phyloP scores from a whole-genome alignment of 345 rosid genomes.

The Bruguiera sexangula region DNA sequence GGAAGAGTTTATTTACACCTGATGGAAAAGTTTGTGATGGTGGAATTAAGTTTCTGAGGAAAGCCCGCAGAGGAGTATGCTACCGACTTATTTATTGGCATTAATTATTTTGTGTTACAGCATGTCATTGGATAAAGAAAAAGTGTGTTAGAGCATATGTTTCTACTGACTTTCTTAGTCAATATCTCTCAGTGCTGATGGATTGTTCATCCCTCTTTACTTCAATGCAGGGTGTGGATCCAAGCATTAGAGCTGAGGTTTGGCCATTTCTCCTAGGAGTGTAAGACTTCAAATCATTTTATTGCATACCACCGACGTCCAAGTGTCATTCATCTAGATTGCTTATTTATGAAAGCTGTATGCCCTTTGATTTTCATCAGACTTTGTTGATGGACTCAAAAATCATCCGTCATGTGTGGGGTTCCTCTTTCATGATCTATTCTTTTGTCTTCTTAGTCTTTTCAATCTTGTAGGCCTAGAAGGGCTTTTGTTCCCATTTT shows the following conservation, averaged over 20 bases:
- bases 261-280: conserved; percentile 98
- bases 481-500: too few relatives aligned
- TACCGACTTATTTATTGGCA: conserved; percentile 5
- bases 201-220: conserved; percentile 11
- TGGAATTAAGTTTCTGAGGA: conserved; percentile 81
- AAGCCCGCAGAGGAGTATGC: conserved; percentile 91
- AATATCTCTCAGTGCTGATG: conserved; percentile 9
- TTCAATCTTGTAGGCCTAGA: too few relatives aligned
- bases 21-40: conserved; percentile 78
- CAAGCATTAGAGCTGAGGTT: conserved; percentile 84
- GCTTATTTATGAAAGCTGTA: background rate
- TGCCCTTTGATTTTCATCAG: too few relatives aligned
- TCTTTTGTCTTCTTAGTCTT: too few relatives aligned
- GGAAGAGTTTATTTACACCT: conserved; percentile 65
- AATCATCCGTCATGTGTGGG: too few relatives aligned
- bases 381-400: too few relatives aligned
- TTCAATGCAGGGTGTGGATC: conserved; percentile 72
- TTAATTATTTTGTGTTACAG: background rate
- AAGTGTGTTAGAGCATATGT: background rate
- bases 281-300: conserved; percentile 44
- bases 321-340: background rate
- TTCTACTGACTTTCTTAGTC: conserved; percentile 1
- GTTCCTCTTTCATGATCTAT: too few relatives aligned
- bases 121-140: background rate
- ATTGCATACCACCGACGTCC: background rate